These are phyloP conservation scores for Steccherinum ochraceum DNA, from an alignment of 768 basidiomycete genomes.

Conservation along the genomic window DNA sequence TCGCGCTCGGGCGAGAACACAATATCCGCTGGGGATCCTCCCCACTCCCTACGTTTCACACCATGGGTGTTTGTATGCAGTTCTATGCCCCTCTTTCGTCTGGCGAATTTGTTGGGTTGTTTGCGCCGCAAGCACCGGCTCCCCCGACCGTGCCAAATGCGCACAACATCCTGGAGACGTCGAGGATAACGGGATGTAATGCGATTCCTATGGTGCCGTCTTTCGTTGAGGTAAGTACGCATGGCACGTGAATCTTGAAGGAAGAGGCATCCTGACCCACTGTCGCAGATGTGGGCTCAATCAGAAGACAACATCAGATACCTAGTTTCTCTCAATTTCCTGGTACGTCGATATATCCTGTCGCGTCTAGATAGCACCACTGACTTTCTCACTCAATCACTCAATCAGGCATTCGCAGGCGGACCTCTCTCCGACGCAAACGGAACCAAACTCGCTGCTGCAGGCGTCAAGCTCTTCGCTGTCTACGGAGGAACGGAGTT, in stretches of 20 bases:
- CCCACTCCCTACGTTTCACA: conserved; percentile 14
- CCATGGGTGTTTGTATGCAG: conserved; percentile 9
- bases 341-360: not conserved
- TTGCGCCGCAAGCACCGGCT: conserved; percentile 7
- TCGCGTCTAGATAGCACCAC: not conserved
- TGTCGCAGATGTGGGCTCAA: conserved; percentile 9
- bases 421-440: conserved; percentile 7
- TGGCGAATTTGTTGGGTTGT: conserved; percentile 5
- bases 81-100: conserved; percentile 7
- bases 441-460: conserved; percentile 7
- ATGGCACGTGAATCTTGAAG: not conserved
- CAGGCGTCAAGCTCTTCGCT: conserved; percentile 6
- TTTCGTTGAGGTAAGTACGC: conserved; percentile 9
- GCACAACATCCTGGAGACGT: conserved; percentile 8
- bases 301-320: conserved; percentile 1
- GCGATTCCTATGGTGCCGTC: conserved; percentile 7
- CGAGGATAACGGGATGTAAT: conserved; percentile 4
- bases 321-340: conserved; percentile 1
- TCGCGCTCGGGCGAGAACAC: no score
- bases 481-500: conserved; percentile 12
- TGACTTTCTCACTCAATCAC: not conserved
- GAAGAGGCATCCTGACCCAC: not conserved
- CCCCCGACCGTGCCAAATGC: conserved; percentile 12
- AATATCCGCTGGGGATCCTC: conserved; percentile 6
- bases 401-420: conserved; percentile 6